Evolutionary conservation across 805 yeast species (phyloP).

Genomic region (Pichia membranifaciens): DNA sequence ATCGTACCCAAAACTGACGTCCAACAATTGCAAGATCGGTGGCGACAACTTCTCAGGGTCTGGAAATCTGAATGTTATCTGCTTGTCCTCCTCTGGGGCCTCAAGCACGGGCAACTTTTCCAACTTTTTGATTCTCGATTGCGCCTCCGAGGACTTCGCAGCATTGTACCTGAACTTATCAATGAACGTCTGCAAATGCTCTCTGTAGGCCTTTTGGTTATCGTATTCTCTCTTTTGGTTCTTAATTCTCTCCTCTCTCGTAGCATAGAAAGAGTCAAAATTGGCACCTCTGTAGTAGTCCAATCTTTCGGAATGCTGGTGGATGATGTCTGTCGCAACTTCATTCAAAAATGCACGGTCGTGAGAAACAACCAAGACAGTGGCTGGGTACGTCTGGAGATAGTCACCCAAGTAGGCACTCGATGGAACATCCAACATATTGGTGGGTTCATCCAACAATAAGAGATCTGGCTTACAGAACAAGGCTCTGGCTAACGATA

Average conservation of each 20-base stretch:
- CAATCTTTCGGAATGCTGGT: slow-evolving; percentile 94
- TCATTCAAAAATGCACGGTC: slow-evolving; percentile 96
- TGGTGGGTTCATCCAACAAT: slow-evolving; percentile 95
- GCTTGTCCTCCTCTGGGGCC: slow-evolving; percentile 89
- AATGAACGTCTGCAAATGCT: slow-evolving; percentile 88
- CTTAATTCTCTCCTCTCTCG: slow-evolving; percentile 92
- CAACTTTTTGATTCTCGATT: slow-evolving; percentile 92
- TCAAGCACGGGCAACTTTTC: slow-evolving; percentile 91
- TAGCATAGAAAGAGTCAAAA: slow-evolving; percentile 87
- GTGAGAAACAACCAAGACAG: slow-evolving; percentile 94
- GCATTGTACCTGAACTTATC: slow-evolving; percentile 98
- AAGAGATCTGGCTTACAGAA: slow-evolving; percentile 95
- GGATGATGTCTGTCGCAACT: slow-evolving; percentile 96
- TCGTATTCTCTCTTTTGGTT: slow-evolving; percentile 93
- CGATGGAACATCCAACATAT: slow-evolving; percentile 99
- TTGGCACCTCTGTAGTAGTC: slow-evolving; percentile 94
- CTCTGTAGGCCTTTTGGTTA: slow-evolving; percentile 92
- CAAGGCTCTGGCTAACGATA: slow-evolving; percentile 94
- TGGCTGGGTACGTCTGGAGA: slow-evolving; percentile 82
- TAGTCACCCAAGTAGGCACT: slow-evolving; percentile 89
- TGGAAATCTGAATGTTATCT: slow-evolving; percentile 83
- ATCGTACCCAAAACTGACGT: slow-evolving; percentile 80
- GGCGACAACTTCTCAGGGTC: slow-evolving; percentile 92
- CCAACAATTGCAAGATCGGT: slow-evolving; percentile 83
- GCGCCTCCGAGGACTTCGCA: slow-evolving; percentile 96